These are phyloP conservation scores for Candida sithepensis DNA, from an alignment of 805 yeast species.

Conservation along the genomic window DNA sequence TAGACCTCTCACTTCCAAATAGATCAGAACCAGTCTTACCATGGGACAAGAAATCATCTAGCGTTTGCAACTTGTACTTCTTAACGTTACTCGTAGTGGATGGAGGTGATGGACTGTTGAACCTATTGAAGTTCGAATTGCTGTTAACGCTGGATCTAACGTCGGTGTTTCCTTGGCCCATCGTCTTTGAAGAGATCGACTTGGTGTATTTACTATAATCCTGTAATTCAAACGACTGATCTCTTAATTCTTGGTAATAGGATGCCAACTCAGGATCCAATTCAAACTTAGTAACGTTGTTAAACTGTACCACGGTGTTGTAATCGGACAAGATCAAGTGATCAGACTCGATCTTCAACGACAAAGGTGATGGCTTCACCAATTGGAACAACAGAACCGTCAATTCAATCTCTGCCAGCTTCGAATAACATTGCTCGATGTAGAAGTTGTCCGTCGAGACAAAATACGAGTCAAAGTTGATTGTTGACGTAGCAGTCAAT, in stretches of 20 bases:
- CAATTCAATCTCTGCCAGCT: slow-evolving; percentile 27
- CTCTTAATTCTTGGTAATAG: slow-evolving; percentile 27
- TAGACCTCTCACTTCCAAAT: slow-evolving; percentile 25
- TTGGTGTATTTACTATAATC: slow-evolving; percentile 35
- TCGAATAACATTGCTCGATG: slow-evolving; percentile 16
- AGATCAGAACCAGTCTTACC: slow-evolving; percentile 38
- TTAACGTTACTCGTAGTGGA: slow-evolving; percentile 18
- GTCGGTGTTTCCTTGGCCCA: not conserved
- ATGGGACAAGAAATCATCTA: slow-evolving; percentile 72
- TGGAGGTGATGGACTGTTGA: too few species aligned
- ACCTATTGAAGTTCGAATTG: not conserved
- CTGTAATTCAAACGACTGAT: slow-evolving; percentile 34
- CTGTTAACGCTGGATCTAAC: too few species aligned
- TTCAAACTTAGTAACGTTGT: slow-evolving; percentile 10
- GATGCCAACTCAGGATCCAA: slow-evolving; percentile 19
- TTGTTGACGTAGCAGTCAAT: slow-evolving; percentile 13
- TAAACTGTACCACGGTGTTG: slow-evolving; percentile 5
- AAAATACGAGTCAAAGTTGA: slow-evolving; percentile 18
- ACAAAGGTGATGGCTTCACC: slow-evolving; percentile 22
- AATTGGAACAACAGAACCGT: slow-evolving; percentile 29
- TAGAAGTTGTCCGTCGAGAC: slow-evolving; percentile 4
- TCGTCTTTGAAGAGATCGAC: slow-evolving; percentile 18
- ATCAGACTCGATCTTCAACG: not conserved
- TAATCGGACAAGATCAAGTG: slow-evolving; percentile 4
- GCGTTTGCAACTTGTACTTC: slow-evolving; percentile 63